phyloP scores from a whole-genome alignment of 2,329 filamentous ascomycete genomes.

The Mariannaea elegans region DNA sequence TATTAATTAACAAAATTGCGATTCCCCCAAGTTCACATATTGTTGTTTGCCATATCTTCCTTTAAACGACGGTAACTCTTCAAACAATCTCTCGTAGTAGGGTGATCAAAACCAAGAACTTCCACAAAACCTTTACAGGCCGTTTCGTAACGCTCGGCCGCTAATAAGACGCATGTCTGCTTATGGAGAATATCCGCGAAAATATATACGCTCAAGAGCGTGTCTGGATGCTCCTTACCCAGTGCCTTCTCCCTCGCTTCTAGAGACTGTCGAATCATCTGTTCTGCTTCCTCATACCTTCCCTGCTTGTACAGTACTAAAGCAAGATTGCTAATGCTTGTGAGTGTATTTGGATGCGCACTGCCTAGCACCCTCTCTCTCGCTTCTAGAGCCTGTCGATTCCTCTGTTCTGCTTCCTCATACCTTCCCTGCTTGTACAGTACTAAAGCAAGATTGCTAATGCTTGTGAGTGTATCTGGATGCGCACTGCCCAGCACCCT shows the following conservation, averaged over 20 bases:
- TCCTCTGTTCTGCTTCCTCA: background rate
- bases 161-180: background rate
- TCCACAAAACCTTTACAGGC: background rate
- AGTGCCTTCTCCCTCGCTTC: background rate
- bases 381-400: background rate
- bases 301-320: background rate
- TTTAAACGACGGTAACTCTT: background rate
- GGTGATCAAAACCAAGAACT: background rate
- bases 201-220: background rate
- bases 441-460: slow-evolving; percentile 15
- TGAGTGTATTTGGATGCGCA: background rate
- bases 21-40: too few species aligned
- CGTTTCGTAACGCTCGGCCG: background rate
- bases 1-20: too few species aligned
- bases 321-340: background rate
- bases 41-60: background rate
- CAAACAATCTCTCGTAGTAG: background rate
- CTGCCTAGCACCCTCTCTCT: background rate
- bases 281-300: background rate
- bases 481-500: slow-evolving; percentile 27
- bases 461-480: slow-evolving; percentile 12
- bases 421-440: background rate
- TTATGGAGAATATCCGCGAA: background rate
- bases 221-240: background rate
- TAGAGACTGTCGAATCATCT: background rate